Percentiles rank a stretch among this genome's conserved stretches.
Conservation (phyloP, 2,329 filamentous ascomycete species). For the Aspergillus amoenus region DNA sequence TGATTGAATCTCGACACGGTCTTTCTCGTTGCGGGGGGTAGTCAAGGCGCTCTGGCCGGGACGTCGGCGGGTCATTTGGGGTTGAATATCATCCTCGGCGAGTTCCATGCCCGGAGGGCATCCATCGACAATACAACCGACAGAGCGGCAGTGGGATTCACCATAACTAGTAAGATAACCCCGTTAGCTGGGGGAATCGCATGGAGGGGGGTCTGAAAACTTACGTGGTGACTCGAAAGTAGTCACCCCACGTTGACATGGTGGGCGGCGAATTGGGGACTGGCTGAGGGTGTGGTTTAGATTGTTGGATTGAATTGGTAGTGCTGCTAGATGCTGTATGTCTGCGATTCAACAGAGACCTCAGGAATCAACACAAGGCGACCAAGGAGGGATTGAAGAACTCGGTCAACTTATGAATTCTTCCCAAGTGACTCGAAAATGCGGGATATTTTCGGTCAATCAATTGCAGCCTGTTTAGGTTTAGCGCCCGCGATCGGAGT, state of each 20-base stretch:
- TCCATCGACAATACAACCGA: conserved; percentile 93
- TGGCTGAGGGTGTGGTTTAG: not conserved
- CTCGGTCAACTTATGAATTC: conserved; percentile 5
- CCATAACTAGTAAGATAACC: conserved; percentile 55
- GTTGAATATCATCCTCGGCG: conserved; percentile 85
- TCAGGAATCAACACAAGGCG: not conserved
- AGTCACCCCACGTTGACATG: conserved; percentile 86
- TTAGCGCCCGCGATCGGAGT: conserved; percentile 24
- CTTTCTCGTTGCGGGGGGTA: conserved; percentile 90
- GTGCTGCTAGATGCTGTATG: not conserved
- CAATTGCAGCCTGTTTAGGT: not conserved
- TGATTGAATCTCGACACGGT: conserved; percentile 86
- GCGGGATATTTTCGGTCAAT: conserved; percentile 10
- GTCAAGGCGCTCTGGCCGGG: conserved; percentile 89
- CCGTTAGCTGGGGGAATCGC: not conserved
- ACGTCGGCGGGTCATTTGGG: conserved; percentile 85
- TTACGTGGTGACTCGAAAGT: conserved; percentile 81
- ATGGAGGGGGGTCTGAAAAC: conserved; percentile 27
- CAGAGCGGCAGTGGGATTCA: conserved; percentile 87
- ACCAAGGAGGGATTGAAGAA: not conserved
- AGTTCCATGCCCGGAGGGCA: conserved; percentile 84
- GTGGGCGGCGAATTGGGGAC: conserved; percentile 26
- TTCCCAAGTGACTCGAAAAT: conserved; percentile 4
- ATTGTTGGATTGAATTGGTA: not conserved
- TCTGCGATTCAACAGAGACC: not conserved